These are phyloP conservation scores for Citrullus mucosospermus DNA, from an alignment of 306 rosid genomes.

Conservation along the genomic window DNA sequence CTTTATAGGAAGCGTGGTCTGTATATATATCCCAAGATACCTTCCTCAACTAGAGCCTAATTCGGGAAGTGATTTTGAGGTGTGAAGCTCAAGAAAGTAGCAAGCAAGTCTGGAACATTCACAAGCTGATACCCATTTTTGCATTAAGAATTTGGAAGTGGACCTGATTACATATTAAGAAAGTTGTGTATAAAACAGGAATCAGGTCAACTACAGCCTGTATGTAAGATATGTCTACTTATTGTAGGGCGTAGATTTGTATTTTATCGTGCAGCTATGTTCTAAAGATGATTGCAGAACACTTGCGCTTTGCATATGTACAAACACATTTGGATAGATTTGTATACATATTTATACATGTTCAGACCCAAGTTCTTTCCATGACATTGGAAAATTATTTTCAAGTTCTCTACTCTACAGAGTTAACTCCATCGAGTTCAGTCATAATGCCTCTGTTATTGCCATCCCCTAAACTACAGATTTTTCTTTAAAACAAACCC, in stretches of 20 bases:
- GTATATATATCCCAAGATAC: conserved; percentile 63
- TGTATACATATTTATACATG: conserved; percentile 1
- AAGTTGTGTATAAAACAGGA: neutral
- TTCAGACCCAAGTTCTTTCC: neutral
- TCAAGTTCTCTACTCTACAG: neutral
- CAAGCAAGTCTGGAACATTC: conserved; percentile 7
- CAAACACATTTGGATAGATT: neutral
- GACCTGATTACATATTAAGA: neutral
- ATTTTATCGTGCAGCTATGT: neutral
- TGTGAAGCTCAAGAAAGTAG: neutral
- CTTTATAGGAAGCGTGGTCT: conserved; percentile 80
- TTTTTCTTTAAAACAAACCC: neutral
- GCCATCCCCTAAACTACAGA: neutral
- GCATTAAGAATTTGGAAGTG: neutral
- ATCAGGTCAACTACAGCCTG: neutral
- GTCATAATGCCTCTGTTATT: neutral
- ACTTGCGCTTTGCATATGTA: neutral
- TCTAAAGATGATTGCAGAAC: neutral
- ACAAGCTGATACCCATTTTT: conserved; percentile 4
- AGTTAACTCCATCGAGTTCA: neutral
- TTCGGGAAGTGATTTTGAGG: conserved; percentile 2
- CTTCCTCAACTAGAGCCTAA: conserved; percentile 20
- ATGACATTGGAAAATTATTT: neutral
- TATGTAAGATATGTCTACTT: conserved; percentile 1
- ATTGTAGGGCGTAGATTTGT: neutral